Evolutionary conservation across 163 green algal species (phyloP), one percentile per base, ranked within the genome.

Genomic region (Chlorella variabilis): DNA sequence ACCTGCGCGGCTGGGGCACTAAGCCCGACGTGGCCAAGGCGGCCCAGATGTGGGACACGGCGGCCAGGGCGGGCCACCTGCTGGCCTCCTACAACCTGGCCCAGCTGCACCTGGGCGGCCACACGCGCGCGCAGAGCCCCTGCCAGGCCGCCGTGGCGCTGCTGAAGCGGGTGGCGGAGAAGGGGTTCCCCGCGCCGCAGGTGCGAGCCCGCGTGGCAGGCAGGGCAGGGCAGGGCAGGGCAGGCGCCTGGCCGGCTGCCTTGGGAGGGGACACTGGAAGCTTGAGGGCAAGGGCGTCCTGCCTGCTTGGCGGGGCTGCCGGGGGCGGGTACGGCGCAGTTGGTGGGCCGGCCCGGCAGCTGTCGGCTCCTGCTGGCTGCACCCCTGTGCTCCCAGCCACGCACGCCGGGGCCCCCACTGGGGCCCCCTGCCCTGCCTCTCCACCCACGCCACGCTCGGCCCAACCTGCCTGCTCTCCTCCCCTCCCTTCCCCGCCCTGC

Each of bases 71-170:
- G 29, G 90, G 89, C 25, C 86, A 94, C 82, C 49, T 91, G 33
- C 78, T 97, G 77, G 93, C 92, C 31, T 89, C 92, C 85, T 98
- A 98, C 89, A 97, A 97, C 87, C 85, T 94, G 25, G 96, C 94
- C 18, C 91, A 98, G 86, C 93, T 98, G 89, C 92, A 97, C 63
- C 86, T 98, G 31, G 66, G 84, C 25, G 80, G 91, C 84, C 51
- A 91, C 87, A 31, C 59, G 27, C 8, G 61, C 77, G 8, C 56
- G 51, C n/a, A 11, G 1, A 58, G 21, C 36, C 48, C 63, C 74
- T 99, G 96, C 91, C 80, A 85, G 42, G 74, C 83, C 0, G 94
- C 93, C 0, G 76, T 95, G 9, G 54, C 70, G 0, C 81, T 96
- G 75, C 86, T 98, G 20, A 98, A 98, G 89, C 48, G 58, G 29